A percentile compares a stretch with the other conserved stretches of the same genome.
Conservation (phyloP, 345 rosid genomes). For the Eucalyptus guilfoylei region DNA sequence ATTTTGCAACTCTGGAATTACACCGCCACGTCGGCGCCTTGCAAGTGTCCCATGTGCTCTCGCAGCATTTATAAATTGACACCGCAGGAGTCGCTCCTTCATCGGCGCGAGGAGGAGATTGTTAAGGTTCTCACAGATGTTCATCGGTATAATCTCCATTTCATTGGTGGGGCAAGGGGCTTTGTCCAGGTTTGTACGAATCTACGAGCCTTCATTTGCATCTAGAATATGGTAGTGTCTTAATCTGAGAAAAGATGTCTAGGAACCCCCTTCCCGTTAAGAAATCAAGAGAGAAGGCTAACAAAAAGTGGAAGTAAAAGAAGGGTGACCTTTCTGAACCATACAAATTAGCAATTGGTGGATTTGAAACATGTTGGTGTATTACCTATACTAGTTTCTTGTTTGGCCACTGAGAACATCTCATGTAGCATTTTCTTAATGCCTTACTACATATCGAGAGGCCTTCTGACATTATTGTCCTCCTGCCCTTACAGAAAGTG, state of each 20-base stretch:
- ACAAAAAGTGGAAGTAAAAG: not conserved
- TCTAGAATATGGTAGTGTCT: not conserved
- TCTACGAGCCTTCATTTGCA: not conserved
- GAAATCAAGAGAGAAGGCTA: not conserved
- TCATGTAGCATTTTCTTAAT: not conserved
- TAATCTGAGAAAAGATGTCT: not conserved
- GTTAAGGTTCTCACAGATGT: constrained; percentile 40
- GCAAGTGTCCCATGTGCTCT: constrained; percentile 91
- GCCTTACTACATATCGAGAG: not conserved
- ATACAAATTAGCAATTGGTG: not conserved
- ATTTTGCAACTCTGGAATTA: constrained; percentile 89
- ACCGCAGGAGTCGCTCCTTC: constrained; percentile 39
- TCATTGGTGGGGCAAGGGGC: constrained; percentile 61
- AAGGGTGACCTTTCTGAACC: not conserved
- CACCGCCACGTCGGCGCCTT: constrained; percentile 57
- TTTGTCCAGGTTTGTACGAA: constrained; percentile 38
- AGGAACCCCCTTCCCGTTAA: not conserved
- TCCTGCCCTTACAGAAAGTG: constrained; percentile 38
- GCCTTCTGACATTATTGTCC: not conserved
- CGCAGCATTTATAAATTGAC: constrained; percentile 37
- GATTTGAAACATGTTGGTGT: not conserved
- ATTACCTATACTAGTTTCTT: not conserved
- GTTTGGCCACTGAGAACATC: not conserved
- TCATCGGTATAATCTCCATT: constrained; percentile 62
- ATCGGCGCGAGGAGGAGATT: constrained; percentile 33